Conservation (phyloP, 805 yeast genomes). For the Torulaspora indica region DNA sequence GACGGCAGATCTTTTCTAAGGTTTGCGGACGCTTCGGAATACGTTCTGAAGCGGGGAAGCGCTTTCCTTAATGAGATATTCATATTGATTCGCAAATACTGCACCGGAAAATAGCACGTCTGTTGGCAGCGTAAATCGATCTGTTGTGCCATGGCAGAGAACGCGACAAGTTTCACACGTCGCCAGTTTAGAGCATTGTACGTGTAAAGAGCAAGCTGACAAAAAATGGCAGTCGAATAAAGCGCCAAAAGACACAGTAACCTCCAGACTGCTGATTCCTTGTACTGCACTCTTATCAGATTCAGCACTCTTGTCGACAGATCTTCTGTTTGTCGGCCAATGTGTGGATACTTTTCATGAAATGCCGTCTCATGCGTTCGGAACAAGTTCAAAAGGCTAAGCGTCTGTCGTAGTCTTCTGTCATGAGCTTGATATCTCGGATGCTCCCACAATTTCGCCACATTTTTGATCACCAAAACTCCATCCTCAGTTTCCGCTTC, state of each 20-base stretch:
- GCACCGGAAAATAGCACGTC: slow-evolving; percentile 71
- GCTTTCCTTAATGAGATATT: slow-evolving; percentile 15
- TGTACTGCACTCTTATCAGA: neutral
- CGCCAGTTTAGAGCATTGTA: slow-evolving; percentile 20
- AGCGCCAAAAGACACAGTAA: slow-evolving; percentile 2
- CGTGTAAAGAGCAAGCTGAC: slow-evolving; percentile 18
- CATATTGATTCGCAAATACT: slow-evolving; percentile 52
- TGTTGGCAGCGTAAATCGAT: slow-evolving; percentile 74
- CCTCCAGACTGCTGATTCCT: neutral
- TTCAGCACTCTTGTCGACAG: slow-evolving; percentile 2
- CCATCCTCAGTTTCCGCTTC: slow-evolving; percentile 19
- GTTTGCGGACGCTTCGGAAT: slow-evolving; percentile 15
- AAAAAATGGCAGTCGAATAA: slow-evolving; percentile 10
- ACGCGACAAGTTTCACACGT: slow-evolving; percentile 17
- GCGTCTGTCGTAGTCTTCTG: slow-evolving; percentile 14
- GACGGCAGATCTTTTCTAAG: slow-evolving; percentile 35
- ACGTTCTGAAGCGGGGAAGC: slow-evolving; percentile 16
- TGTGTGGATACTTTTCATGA: slow-evolving; percentile 13
- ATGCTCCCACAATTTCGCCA: slow-evolving; percentile 12
- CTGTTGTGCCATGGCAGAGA: slow-evolving; percentile 69
- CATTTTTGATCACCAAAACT: slow-evolving; percentile 18
- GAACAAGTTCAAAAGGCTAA: slow-evolving; percentile 25
- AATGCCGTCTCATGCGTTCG: slow-evolving; percentile 22
- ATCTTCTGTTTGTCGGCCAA: slow-evolving; percentile 10
- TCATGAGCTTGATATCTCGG: slow-evolving; percentile 16